Evolutionary conservation across 805 yeast species (phyloP).

Genomic region (Wickerhamomyces mucosus): DNA sequence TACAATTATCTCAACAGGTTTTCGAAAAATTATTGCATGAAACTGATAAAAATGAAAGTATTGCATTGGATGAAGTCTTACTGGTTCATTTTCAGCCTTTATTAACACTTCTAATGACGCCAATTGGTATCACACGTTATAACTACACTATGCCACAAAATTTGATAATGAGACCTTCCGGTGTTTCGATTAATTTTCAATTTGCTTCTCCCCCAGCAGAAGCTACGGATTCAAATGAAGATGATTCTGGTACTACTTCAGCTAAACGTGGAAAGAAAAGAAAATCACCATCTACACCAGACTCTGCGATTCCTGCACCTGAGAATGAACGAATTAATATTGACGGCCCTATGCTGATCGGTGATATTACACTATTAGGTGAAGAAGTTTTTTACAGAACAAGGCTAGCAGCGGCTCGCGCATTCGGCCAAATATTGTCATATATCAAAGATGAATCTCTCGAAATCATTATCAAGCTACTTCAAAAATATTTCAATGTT

Average conservation of each 20-base stretch:
- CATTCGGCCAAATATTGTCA: conserved; percentile 61
- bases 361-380: conserved; percentile 85
- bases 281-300: conserved; percentile 23
- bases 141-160: conserved; percentile 74
- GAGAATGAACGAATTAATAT: conserved; percentile 68
- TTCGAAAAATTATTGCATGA: conserved; percentile 48
- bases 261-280: conserved; percentile 38
- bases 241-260: conserved; percentile 12
- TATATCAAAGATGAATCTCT: conserved; percentile 33
- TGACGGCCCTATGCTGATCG: conserved; percentile 85
- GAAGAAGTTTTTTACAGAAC: conserved; percentile 64
- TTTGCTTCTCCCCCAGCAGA: conserved; percentile 1
- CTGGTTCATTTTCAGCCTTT: conserved; percentile 49
- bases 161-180: conserved; percentile 76
- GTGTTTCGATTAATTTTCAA: conserved; percentile 19
- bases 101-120: conserved; percentile 72
- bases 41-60: conserved; percentile 24
- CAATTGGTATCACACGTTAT: conserved; percentile 87
- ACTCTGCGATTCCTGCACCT: conserved; percentile 35
- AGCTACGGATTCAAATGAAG: conserved; percentile 5
- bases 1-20: conserved; percentile 51
- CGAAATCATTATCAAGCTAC: conserved; percentile 25
- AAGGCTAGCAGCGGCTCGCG: conserved; percentile 64
- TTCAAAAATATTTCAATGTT: conserved; percentile 17
- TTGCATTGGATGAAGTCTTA: conserved; percentile 43